Conservation (phyloP, 2,329 filamentous ascomycete species). For the Aureobasidium musti region DNA sequence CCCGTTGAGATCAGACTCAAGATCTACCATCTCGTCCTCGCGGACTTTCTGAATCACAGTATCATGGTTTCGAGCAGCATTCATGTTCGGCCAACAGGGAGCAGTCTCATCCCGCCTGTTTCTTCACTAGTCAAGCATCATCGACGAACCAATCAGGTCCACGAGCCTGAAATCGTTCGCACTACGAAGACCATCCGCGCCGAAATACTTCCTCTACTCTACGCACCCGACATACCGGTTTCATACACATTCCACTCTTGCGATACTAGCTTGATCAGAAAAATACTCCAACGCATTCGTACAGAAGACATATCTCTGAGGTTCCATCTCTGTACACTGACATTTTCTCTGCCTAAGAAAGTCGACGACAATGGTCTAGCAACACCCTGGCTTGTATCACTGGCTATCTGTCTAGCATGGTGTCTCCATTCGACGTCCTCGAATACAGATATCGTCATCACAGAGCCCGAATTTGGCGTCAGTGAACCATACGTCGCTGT, state of each 20-base stretch:
- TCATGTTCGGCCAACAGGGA: neutral
- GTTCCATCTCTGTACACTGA: neutral
- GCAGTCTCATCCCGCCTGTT: neutral
- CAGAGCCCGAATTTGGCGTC: neutral
- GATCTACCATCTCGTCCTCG: neutral
- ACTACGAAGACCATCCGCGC: neutral
- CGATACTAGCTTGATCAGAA: neutral
- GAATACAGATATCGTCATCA: neutral
- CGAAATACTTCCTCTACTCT: neutral
- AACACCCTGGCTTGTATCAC: neutral
- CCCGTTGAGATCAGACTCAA: neutral
- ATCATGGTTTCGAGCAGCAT: neutral
- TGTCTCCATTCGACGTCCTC: neutral
- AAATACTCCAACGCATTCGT: neutral
- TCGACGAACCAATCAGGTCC: neutral
- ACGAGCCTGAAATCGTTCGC: neutral
- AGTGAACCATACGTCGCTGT: neutral
- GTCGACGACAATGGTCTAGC: neutral
- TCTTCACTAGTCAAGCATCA: neutral
- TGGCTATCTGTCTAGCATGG: neutral
- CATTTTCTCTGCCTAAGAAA: neutral
- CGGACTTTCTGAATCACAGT: neutral
- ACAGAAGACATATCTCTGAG: neutral
- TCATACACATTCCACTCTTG: slow-evolving; percentile 1
- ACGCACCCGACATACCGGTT: neutral